Percentiles rank a stretch among this genome's conserved stretches.
Evolutionary conservation across 768 basidiomycete species (phyloP).

Genomic region (Termitomyces sp.): DNA sequence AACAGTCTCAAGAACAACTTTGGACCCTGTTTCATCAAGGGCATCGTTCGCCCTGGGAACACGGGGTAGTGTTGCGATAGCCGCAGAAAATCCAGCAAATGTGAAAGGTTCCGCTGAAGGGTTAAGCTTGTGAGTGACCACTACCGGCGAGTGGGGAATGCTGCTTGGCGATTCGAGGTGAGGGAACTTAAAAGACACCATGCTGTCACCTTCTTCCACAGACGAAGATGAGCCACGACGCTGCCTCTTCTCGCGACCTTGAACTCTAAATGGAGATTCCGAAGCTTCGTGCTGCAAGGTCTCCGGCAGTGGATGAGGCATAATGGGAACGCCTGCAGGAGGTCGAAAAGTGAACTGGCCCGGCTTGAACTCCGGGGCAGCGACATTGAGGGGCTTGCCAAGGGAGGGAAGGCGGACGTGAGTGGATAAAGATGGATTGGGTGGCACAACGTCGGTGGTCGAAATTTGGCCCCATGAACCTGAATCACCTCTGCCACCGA

Average conservation of each 20-base stretch:
- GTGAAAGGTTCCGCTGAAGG: constrained; percentile 56
- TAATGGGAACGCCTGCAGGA: constrained; percentile 57
- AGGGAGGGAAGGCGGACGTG: constrained; percentile 43
- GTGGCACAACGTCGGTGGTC: constrained; percentile 25
- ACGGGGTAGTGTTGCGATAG: constrained; percentile 27
- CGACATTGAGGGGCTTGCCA: constrained; percentile 70
- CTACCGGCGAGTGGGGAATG: constrained; percentile 32
- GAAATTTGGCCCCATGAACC: constrained; percentile 27
- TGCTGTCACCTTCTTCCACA: constrained; percentile 52
- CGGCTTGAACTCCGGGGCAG: constrained; percentile 81
- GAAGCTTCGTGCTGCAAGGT: constrained; percentile 23
- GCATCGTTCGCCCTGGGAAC: constrained; percentile 20
- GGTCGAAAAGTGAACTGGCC: constrained; percentile 71
- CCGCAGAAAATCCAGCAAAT: constrained; percentile 56
- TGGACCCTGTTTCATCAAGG: not conserved
- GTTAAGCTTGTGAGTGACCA: constrained; percentile 27
- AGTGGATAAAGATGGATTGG: constrained; percentile 26
- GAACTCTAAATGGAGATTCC: constrained; percentile 39
- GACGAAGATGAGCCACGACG: constrained; percentile 45
- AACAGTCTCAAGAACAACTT: constrained; percentile 4
- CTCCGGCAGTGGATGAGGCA: constrained; percentile 30
- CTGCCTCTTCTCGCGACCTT: constrained; percentile 80
- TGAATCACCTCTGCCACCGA: constrained; percentile 40
- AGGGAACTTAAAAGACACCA: constrained; percentile 78
- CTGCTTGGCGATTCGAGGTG: constrained; percentile 43